These are phyloP conservation scores for Sporormia fimetaria DNA, from an alignment of 495 filamentous ascomycete species.

Conservation along the genomic window DNA sequence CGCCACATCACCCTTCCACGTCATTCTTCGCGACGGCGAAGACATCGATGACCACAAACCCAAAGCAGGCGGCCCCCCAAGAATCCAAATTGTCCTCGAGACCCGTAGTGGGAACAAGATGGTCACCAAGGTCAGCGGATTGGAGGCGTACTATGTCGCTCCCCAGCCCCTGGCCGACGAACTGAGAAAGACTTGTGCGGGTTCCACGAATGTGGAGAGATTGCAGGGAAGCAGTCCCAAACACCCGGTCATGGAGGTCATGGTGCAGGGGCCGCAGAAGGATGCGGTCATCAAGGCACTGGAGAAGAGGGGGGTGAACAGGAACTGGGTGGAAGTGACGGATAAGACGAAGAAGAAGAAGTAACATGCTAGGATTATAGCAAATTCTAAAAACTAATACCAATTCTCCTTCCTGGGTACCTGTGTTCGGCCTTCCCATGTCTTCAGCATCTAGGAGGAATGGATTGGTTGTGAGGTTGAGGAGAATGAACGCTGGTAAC, in stretches of 20 bases:
- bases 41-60: conserved; percentile 43
- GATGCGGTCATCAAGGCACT: conserved; percentile 50
- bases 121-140: conserved; percentile 50
- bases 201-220: conserved; percentile 55
- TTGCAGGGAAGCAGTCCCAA: conserved; percentile 48
- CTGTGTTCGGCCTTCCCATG: too few relatives aligned
- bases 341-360: conserved; percentile 68
- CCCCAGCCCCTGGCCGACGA: conserved; percentile 55
- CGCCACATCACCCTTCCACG: conserved; percentile 43
- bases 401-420: too few relatives aligned
- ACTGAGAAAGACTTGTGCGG: conserved; percentile 58
- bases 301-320: conserved; percentile 50
- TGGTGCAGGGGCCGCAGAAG: conserved; percentile 59
- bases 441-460: too few relatives aligned
- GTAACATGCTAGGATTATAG: conserved; percentile 25
- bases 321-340: conserved; percentile 50
- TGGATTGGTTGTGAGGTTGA: too few relatives aligned
- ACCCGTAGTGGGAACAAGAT: conserved; percentile 59
- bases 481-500: too few relatives aligned
- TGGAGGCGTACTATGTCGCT: conserved; percentile 53
- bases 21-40: conserved; percentile 45
- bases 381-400: too few relatives aligned
- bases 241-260: conserved; percentile 56
- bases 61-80: conserved; percentile 50
- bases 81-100: conserved; percentile 48